Conservation (phyloP, 1,139 yeast species). For the Geotrichum carabidarum region DNA sequence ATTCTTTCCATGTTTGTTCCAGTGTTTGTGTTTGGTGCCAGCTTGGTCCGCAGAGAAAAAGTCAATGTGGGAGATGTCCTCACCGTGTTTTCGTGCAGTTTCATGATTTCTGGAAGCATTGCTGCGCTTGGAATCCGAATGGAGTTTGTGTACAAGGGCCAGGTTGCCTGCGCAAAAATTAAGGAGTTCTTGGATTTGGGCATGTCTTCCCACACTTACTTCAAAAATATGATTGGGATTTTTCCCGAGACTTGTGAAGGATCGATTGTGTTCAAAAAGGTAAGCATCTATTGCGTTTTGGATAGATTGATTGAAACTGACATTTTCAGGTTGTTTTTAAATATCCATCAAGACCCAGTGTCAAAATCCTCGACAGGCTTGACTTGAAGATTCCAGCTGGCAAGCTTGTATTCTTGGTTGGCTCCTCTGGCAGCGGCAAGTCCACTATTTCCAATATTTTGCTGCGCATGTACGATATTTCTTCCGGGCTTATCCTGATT, state of each 20-base stretch:
- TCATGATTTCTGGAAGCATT: slow-evolving; percentile 60
- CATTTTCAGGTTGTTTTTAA: slow-evolving; percentile 42
- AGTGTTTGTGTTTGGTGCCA: slow-evolving; percentile 85
- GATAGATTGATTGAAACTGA: slow-evolving; percentile 2
- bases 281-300: slow-evolving; percentile 29
- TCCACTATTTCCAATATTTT: slow-evolving; percentile 69
- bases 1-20: slow-evolving; percentile 76
- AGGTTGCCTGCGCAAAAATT: slow-evolving; percentile 25
- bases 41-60: slow-evolving; percentile 50
- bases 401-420: slow-evolving; percentile 59
- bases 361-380: slow-evolving; percentile 45
- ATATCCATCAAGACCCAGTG: slow-evolving; percentile 54
- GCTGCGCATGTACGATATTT: slow-evolving; percentile 50
- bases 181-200: slow-evolving; percentile 20
- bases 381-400: slow-evolving; percentile 45
- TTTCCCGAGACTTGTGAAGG: slow-evolving; percentile 43
- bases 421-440: slow-evolving; percentile 89
- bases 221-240: slow-evolving; percentile 24
- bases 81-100: slow-evolving; percentile 77
- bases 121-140: slow-evolving; percentile 26
- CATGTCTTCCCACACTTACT: slow-evolving; percentile 18
- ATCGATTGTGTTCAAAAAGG: slow-evolving; percentile 47
- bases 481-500: slow-evolving; percentile 49
- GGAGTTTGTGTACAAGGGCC: slow-evolving; percentile 29
- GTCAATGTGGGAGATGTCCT: slow-evolving; percentile 59